Base-by-base conservation (phyloP, 441 rosid genomes). In the Lepidium campestre region DNA sequence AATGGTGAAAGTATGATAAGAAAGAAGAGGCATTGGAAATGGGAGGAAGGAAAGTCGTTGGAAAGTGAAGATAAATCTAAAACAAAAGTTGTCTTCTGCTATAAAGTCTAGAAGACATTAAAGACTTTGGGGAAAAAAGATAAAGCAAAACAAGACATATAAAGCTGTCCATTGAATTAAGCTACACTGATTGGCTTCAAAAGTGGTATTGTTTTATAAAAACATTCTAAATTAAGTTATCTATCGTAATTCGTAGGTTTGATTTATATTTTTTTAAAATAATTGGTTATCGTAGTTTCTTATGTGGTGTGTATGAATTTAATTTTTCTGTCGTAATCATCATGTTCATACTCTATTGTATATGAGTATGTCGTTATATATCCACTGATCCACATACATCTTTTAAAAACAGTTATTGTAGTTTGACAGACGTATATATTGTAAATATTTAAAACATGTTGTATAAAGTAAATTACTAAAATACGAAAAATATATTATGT, bases 21-120 rank as follows among this genome's bases (percentile, higher is more conserved):
- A 52, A 49, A 37, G 42, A 19, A 52, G 20, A 57, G 42, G 41
- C 34, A 65, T 65, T 53, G 68, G 68, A 45, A 44, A 12, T 73
- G 22, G 53, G 36, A 52, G 68, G 61, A 17, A 66, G 72, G 67
- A 66, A 73, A 66, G 72, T 73, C 72, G 62, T 66, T 59, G 62
- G 72, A 72, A 73, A 66, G 76, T 73, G 72, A 59, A 39, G 62
- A 72, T 53, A 67, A 53, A 19, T 45, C 47, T 45, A 10, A 29
- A 29, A 27, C 12, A 9, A 65, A 72, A 52, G 72, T 48, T 72
- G 62, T 59, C 67, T 66, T 58, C 57, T 29, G 34, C 34, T 31
- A 22, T 59, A 44, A 72, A 57, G 60, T 65, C 61, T 14, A 57
- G 18, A 65, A 66, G 63, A 66, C 57, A 73, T 27, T 53, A 19